Percentiles rank a stretch among this genome's conserved stretches.
Evolutionary conservation across 192 early-diverging fungal genomes (phyloP).

Genomic region (Coemansia sp.): DNA sequence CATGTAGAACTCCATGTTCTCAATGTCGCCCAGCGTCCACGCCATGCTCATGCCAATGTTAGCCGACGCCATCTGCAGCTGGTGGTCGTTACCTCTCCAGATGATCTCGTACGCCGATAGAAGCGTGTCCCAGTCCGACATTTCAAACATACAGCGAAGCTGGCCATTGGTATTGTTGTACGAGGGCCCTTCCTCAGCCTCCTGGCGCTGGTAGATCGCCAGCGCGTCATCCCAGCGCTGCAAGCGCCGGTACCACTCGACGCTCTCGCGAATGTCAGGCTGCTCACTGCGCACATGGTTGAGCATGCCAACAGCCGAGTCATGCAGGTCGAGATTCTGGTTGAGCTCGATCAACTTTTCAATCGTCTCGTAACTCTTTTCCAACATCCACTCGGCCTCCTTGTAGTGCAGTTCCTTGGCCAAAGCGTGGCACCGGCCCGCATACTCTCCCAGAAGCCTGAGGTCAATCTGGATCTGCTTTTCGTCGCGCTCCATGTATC

Average conservation of each 20-base stretch:
- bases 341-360: slow-evolving; percentile 92
- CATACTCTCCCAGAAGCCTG: slow-evolving; percentile 82
- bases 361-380: slow-evolving; percentile 77
- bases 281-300: slow-evolving; percentile 77
- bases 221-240: slow-evolving; percentile 93
- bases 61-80: slow-evolving; percentile 75
- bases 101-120: slow-evolving; percentile 63
- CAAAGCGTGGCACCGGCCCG: slow-evolving; percentile 88
- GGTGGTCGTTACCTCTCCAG: slow-evolving; percentile 64
- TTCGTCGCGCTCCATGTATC: slow-evolving; percentile 98
- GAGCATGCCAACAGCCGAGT: slow-evolving; percentile 92
- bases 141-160: slow-evolving; percentile 88
- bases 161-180: slow-evolving; percentile 70
- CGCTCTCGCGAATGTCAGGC: slow-evolving; percentile 79
- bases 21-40: slow-evolving; percentile 89
- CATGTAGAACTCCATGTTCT: slow-evolving; percentile 91
- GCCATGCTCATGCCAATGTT: slow-evolving; percentile 85
- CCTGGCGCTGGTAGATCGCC: slow-evolving; percentile 77
- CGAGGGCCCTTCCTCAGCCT: slow-evolving; percentile 46
- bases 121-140: slow-evolving; percentile 92
- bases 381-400: slow-evolving; percentile 86
- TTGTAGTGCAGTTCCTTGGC: slow-evolving; percentile 97
- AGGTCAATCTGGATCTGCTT: slow-evolving; percentile 94
- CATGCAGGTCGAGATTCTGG: slow-evolving; percentile 89
- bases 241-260: slow-evolving; percentile 91